Evolutionary conservation across 495 filamentous ascomycete species (phyloP), one percentile per base, ranked within the genome.

Genomic region (Penicillium steckii): DNA sequence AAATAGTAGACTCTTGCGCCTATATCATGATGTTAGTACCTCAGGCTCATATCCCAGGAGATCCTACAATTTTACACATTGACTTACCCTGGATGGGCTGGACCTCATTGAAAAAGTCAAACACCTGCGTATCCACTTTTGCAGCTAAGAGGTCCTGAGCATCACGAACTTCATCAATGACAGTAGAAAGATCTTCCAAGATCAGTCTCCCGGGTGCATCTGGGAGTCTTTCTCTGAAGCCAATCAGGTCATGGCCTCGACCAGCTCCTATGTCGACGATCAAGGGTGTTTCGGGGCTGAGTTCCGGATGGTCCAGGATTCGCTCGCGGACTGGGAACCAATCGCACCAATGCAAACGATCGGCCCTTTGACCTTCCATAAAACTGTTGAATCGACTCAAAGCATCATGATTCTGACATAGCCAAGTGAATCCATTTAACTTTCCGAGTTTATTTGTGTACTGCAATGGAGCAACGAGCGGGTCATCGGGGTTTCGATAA

Each of bases 201-300:
- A 81, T 53, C 7, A 77, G 65, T 12, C 60, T 69, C 5, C 62
- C 60, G 6, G 45, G 24, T 2, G 44, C 52, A 46, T 45, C 30
- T 0, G 65, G 55, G 29, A 68, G 63, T 44, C 38, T 49, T n/a
- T 61, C 18, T 22, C 42, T 56, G 29, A 81, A 46, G 10, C 59
- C 66, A 21, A 68, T 54, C 17, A 78, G 40, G 49, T 83, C 76
- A 47, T 80, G 74, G 1, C 80, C 80, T 3, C 61, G 50, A 9
- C 65, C 68, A n/a, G 74, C 80, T 40, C 68, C 80, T 9, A 82
- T 64, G 57, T 84, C 81, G 10, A 82, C 78, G 1, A 84, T 35
- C 8, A 84, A 53, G 2, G 70, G 65, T 4, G 55, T 48, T 1
- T 71, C 54, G 17, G 27, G 5, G 13, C n/a, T 30, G 3, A 26